Base-by-base conservation (phyloP, 2,329 filamentous ascomycete genomes). In the Mollisia scopiformis region DNA sequence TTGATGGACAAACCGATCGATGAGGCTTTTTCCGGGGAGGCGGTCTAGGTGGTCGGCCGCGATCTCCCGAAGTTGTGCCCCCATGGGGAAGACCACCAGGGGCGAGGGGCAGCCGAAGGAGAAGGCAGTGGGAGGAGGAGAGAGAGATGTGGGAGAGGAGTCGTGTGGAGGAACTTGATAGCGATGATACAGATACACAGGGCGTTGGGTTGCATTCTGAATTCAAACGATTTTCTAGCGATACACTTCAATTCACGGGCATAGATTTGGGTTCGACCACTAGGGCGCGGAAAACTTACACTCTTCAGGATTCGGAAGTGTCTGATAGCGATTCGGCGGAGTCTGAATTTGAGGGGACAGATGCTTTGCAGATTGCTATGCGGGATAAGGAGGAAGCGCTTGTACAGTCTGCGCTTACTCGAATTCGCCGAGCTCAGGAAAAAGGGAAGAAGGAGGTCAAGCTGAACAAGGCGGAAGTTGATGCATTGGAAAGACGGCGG, bases 11-110 rank as follows among this genome's bases (percentile, higher is more conserved):
- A 97, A 86, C 94, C 94, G 62, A 97, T 98, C 83, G 95, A 98
- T 88, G 94, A 96, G 93, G 93, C 93, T 97, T 99, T 99, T 97
- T 97, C 94, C 85, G 95, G 96, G 93, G 95, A 99, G 94, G 94
- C 95, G 93, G 95, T 99, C 91, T 99, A 98, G 88, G 86, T 96
- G 93, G 93, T 98, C 95, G 94, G 92, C 94, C 94, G 95, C 95
- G 90, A 95, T 90, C 93, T 97, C 94, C 93, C 86, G 84, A 88
- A 88, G 81, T 79, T 84, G 88, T 90, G 93, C 93, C 93, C 91
- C 89, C 83, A 87, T 93, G 91, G 94, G 94, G 93, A 97, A 97
- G 94, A 97, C 92, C 93, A 95, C 91, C 92, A 85, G 90, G 92
- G 90, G 90, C 88, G 85, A 87, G 83, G 80, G 84, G 85, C 83